phyloP scores from a whole-genome alignment of 1,284 basidiomycete genomes.

The Leccinum pseudoinsigne region DNA sequence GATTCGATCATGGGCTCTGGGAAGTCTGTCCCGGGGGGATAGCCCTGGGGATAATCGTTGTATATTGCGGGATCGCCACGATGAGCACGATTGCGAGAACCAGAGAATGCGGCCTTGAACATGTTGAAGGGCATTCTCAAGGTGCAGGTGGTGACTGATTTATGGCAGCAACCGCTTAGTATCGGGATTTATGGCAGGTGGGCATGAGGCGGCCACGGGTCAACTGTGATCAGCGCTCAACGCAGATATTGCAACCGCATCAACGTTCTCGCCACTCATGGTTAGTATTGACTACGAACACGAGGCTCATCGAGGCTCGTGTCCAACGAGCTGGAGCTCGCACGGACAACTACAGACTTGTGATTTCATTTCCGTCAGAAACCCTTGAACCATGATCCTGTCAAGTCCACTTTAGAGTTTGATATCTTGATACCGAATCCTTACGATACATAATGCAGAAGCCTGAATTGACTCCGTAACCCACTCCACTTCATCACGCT shows the following conservation, averaged over 20 bases:
- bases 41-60: conserved; percentile 32
- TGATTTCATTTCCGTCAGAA: conserved; percentile 3
- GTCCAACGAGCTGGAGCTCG: neutral
- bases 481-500: conserved; percentile 11
- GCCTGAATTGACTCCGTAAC: conserved; percentile 2
- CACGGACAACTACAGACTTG: neutral
- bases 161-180: conserved; percentile 8
- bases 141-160: conserved; percentile 20
- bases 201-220: conserved; percentile 28
- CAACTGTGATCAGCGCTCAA: conserved; percentile 2
- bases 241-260: neutral
- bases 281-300: neutral
- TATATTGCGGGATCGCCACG: conserved; percentile 30
- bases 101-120: conserved; percentile 37
- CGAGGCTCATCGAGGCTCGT: neutral
- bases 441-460: conserved; percentile 2
- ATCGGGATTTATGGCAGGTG: conserved; percentile 31
- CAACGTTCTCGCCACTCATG: neutral
- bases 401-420: neutral
- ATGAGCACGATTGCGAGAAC: conserved; percentile 35
- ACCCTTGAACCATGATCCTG: neutral
- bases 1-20: conserved; percentile 24
- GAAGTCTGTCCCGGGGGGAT: conserved; percentile 29
- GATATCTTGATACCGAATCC: neutral
- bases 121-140: conserved; percentile 39